Percentiles rank a stretch among this genome's conserved stretches.
These are phyloP conservation scores for Aspergillus heteromorphus DNA, from an alignment of 495 filamentous ascomycete species.

Conservation along the genomic window DNA sequence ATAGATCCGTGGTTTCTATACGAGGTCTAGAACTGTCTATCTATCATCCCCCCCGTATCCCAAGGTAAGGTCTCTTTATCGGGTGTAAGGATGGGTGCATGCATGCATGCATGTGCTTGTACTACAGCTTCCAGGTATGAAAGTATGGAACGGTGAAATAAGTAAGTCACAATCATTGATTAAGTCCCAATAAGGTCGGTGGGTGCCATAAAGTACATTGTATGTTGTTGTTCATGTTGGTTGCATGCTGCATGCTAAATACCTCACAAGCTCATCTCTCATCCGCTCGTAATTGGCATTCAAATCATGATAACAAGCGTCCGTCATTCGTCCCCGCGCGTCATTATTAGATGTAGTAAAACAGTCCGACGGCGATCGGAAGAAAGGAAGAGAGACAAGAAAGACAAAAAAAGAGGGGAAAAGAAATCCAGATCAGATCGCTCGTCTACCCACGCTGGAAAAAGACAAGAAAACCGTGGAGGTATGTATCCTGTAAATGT, in stretches of 20 bases:
- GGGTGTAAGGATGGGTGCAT: too few species aligned
- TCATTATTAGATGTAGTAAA: slow-evolving; percentile 11
- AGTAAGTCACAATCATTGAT: slow-evolving; percentile 2
- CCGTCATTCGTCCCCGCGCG: not conserved
- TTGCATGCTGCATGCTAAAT: slow-evolving; percentile 13
- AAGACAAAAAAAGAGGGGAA: too few species aligned
- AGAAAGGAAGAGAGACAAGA: slow-evolving; percentile 1
- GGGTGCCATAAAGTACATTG: slow-evolving; percentile 15
- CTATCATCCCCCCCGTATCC: too few species aligned
- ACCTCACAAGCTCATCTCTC: slow-evolving; percentile 15
- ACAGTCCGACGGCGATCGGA: not conserved
- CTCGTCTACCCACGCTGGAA: slow-evolving; percentile 18
- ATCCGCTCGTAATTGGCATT: slow-evolving; percentile 20
- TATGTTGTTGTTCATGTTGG: too few species aligned
- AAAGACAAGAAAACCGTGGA: slow-evolving; percentile 8
- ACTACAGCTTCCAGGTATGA: not conserved
- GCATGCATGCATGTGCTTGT: too few species aligned
- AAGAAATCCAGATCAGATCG: slow-evolving; percentile 10
- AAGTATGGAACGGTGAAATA: not conserved
- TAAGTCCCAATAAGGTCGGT: slow-evolving; percentile 4
- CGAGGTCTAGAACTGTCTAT: not conserved
- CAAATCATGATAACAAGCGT: slow-evolving; percentile 5
- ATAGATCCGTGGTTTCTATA: not conserved
- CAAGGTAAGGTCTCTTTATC: too few species aligned
- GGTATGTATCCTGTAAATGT: slow-evolving; percentile 12